Evolutionary conservation across 1,284 basidiomycete genomes (phyloP), one percentile per base, ranked within the genome.

Genomic region (Apiotrichum sp.): DNA sequence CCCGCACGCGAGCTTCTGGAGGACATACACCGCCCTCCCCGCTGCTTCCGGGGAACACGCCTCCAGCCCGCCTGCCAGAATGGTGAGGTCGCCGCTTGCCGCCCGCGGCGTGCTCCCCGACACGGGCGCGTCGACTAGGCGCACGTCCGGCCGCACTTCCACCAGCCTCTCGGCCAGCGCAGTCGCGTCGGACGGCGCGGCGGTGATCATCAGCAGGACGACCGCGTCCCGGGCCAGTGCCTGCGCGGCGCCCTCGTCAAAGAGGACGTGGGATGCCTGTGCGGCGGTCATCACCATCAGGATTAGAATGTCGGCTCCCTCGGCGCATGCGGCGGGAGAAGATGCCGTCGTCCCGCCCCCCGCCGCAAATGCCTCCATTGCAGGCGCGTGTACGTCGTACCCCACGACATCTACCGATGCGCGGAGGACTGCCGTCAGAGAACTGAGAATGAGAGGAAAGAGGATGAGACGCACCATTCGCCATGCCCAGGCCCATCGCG

Each of bases 41-140:
- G 22, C 32, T 2, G 34, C 40, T 33, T 16, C 32, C 9, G 34
- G 47, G 8, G 36, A 51, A 13, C 35, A 13, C 10, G 52, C 50
- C 2, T 63, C 53, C 9, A 57, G 45, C 4, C 66, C 66, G 8
- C 58, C 58, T 35, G 55, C 60, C 55, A 69, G 64, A 55, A 71
- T 66, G 22, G 64, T 68, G 11, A 71, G 57, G 35, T 65, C 65
- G 31, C 69, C 69, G n/a, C 44, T 35, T 6, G 64, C 66, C 6
- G 69, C 67, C 9, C 69, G 65, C 3, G 56, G 41, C 1, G 65
- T 60, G 6, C 69, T 67, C 3, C 69, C 69, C 2, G 69, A 71
- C 3, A 71, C 67, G 6, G 69, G 69, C 10, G 61, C 62, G 55
- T 71, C 69, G 39, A 71, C 52, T 10, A 69, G 57, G 31, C 33